Evolutionary conservation across 768 basidiomycete genomes (phyloP).

Genomic region (Crassisporium funariophilum): DNA sequence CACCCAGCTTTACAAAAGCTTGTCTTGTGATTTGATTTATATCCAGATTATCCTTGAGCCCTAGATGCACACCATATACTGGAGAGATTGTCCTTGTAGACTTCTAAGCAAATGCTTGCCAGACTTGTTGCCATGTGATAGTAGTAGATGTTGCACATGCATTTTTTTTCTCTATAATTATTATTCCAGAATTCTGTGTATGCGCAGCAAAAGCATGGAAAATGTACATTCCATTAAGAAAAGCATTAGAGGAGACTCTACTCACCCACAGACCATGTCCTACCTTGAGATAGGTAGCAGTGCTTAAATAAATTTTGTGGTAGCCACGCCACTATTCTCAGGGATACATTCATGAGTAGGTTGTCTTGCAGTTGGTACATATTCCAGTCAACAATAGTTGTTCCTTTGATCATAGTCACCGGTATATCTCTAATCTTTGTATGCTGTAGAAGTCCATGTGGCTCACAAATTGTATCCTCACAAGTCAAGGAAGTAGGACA

Average conservation of each 20-base stretch:
- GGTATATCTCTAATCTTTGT: conserved; percentile 1
- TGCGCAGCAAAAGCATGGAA: conserved; percentile 23
- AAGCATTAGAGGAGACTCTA: conserved; percentile 13
- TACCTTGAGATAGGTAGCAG: conserved; percentile 13
- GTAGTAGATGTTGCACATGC: background rate
- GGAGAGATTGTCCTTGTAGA: conserved; percentile 1
- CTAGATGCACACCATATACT: background rate
- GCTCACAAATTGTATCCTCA: background rate
- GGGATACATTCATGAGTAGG: background rate
- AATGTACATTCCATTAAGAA: conserved; percentile 22
- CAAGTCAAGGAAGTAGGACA: conserved; percentile 6
- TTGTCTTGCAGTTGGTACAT: conserved; percentile 3
- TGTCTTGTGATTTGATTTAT: background rate
- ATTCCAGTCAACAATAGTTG: conserved; percentile 5
- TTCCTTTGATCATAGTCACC: conserved; percentile 6
- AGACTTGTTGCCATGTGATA: conserved; percentile 10
- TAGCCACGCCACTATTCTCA: too few species aligned
- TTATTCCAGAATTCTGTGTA: conserved; percentile 21
- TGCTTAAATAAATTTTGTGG: conserved; percentile 7
- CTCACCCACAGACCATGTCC: conserved; percentile 16
- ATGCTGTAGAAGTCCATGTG: too few species aligned
- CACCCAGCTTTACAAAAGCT: too few species aligned
- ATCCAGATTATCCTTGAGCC: background rate
- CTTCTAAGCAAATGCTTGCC: conserved; percentile 21
- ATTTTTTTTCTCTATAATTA: conserved; percentile 4